These are phyloP conservation scores for Chrysoporthe deuterocubensis DNA, from an alignment of 2,329 filamentous ascomycete species.

Conservation along the genomic window DNA sequence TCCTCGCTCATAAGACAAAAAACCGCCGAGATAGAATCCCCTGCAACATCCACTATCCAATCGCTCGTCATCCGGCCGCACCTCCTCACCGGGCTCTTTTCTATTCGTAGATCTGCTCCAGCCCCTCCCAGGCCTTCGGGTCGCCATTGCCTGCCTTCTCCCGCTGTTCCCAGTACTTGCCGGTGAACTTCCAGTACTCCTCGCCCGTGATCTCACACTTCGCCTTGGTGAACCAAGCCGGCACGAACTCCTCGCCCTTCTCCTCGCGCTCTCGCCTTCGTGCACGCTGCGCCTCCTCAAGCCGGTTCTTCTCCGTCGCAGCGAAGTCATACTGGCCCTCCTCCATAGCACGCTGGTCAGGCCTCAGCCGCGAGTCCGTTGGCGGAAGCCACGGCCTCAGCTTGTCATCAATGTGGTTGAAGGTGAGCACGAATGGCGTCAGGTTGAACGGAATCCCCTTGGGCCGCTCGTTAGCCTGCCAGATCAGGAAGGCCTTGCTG, in stretches of 20 bases:
- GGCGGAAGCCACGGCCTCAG: slow-evolving; percentile 79
- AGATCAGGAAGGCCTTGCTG: slow-evolving; percentile 83
- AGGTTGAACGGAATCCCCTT: slow-evolving; percentile 93
- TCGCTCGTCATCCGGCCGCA: neutral
- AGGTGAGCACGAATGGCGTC: slow-evolving; percentile 88
- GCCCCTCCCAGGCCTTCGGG: slow-evolving; percentile 64
- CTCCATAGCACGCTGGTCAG: slow-evolving; percentile 97
- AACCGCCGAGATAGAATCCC: neutral
- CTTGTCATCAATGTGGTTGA: slow-evolving; percentile 90
- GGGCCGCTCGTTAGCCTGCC: slow-evolving; percentile 85
- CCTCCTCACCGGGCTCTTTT: slow-evolving; percentile 3
- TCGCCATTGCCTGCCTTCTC: slow-evolving; percentile 67
- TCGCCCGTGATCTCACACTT: slow-evolving; percentile 82
- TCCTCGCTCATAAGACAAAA: neutral
- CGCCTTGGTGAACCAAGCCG: slow-evolving; percentile 82
- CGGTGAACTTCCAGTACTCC: slow-evolving; percentile 86
- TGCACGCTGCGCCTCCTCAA: slow-evolving; percentile 89
- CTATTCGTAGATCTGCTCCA: slow-evolving; percentile 73
- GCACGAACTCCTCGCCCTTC: slow-evolving; percentile 78
- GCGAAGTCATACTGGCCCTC: slow-evolving; percentile 96
- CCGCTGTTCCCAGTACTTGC: slow-evolving; percentile 83
- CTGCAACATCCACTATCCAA: neutral
- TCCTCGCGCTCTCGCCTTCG: slow-evolving; percentile 74
- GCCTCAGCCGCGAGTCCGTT: slow-evolving; percentile 89
- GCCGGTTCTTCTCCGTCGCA: slow-evolving; percentile 88